These are phyloP conservation scores for Primulina huaijiensis DNA, from an alignment of 257 asterid species.

Conservation along the genomic window DNA sequence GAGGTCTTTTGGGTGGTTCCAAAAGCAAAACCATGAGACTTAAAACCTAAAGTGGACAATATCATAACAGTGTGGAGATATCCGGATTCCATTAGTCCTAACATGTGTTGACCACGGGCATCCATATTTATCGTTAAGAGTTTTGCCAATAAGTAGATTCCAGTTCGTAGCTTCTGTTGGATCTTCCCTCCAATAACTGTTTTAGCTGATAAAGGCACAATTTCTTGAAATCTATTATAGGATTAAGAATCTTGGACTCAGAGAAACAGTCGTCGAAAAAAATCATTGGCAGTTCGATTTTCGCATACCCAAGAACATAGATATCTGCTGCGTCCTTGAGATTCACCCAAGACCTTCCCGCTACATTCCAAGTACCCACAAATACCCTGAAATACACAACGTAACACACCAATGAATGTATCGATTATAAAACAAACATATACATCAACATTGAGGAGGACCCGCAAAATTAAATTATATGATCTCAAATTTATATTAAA, in stretches of 20 bases:
- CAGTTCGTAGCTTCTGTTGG: constrained; percentile 80
- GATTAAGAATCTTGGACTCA: neutral
- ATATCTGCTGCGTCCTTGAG: constrained; percentile 76
- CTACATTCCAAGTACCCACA: constrained; percentile 96
- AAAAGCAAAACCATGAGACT: too few relatives aligned
- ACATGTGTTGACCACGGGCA: constrained; percentile 77
- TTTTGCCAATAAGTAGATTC: constrained; percentile 71
- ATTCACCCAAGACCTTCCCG: constrained; percentile 90
- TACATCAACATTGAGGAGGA: neutral
- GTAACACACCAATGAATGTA: neutral
- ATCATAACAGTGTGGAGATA: too few relatives aligned
- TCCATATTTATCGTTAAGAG: constrained; percentile 61
- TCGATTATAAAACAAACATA: too few relatives aligned
- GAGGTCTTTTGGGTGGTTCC: too few relatives aligned
- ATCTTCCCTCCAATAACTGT: constrained; percentile 79
- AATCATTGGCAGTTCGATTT: neutral
- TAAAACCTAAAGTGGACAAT: too few relatives aligned
- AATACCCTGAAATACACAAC: constrained; percentile 54
- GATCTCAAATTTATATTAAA: neutral
- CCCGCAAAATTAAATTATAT: neutral
- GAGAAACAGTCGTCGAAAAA: too few relatives aligned
- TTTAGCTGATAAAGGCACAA: constrained; percentile 73
- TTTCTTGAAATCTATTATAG: constrained; percentile 85
- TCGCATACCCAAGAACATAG: constrained; percentile 81
- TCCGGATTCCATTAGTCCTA: too few relatives aligned